Percentiles rank a stretch among this genome's conserved stretches.
These are phyloP conservation scores for Eutypella sp. DNA, from an alignment of 2,329 filamentous ascomycete species.

Conservation along the genomic window DNA sequence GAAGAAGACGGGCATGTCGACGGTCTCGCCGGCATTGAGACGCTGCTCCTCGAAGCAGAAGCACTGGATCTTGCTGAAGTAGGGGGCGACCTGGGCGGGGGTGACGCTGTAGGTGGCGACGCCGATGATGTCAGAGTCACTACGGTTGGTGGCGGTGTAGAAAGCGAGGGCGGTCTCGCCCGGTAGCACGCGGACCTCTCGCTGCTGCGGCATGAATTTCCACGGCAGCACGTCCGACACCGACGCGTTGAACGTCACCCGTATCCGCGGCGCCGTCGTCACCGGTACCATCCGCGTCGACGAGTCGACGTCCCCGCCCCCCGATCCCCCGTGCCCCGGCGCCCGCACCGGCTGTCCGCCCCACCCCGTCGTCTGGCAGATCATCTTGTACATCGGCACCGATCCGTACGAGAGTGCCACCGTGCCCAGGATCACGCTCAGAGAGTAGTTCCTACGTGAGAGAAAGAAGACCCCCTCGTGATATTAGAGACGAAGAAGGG, in stretches of 20 bases:
- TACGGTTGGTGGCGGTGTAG: constrained; percentile 92
- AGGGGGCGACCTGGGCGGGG: constrained; percentile 89
- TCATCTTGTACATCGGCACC: constrained; percentile 86
- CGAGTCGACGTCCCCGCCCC: constrained; percentile 48
- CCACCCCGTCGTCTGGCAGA: constrained; percentile 85
- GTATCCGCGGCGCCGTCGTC: constrained; percentile 74
- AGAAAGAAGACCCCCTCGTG: constrained; percentile 13
- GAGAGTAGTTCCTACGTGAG: constrained; percentile 59
- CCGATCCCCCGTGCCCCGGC: constrained; percentile 55
- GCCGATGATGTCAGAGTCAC: constrained; percentile 89
- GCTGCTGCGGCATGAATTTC: constrained; percentile 96
- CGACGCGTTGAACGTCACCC: constrained; percentile 92
- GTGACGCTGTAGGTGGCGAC: constrained; percentile 98
- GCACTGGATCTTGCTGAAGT: constrained; percentile 99
- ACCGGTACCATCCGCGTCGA: constrained; percentile 76
- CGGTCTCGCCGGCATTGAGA: constrained; percentile 88
- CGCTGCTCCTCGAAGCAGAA: constrained; percentile 99
- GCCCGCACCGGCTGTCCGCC: constrained; percentile 88
- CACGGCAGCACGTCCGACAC: constrained; percentile 93
- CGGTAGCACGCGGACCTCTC: constrained; percentile 89
- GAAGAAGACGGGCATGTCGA: constrained; percentile 99
- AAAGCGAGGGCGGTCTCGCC: constrained; percentile 97
- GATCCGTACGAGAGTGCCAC: constrained; percentile 78
- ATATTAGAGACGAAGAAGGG: background rate
- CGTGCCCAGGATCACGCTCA: constrained; percentile 74